Evolutionary conservation across 768 basidiomycete species (phyloP), one percentile per base, ranked within the genome.

Genomic region (Leccinum broughii): DNA sequence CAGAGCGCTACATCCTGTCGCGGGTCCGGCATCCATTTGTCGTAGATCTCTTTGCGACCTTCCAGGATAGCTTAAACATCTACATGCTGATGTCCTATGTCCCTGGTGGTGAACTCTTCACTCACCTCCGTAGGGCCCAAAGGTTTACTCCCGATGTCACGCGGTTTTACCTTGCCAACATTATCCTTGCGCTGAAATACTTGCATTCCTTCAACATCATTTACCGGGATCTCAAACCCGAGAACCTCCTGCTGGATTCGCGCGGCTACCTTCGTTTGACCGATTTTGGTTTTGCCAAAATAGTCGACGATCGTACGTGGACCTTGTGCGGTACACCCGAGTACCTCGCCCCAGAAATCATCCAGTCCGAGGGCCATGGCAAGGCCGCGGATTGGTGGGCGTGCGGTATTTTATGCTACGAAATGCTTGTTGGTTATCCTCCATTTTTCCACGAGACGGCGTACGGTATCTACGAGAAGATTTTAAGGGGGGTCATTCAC

Each of bases 311-410:
- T 73, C 90, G 95, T 73, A 98, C 97, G 6, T 98, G 92, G 88
- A 99, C 97, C 7, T 81, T 99, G 34, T 99, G 97, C 68, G 93
- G 93, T 37, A 96, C 93, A 10, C 93, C 94, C 20, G 93, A 95
- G 76, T 98, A 99, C 72, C 87, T 99, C 39, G 96, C 97, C 3
- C 97, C 97, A 20, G 97, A 99, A 76, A 97, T 99, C 59, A 97
- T 99, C 59, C 90, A 96, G 69, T 94, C 93, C 6, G 95, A 96
- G 63, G 97, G 97, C 11, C 97, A 99, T 75, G 95, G 95, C 11
- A 96, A 97, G 74, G 95, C 95, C 9, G 95, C 95, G 6, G 96
- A 99, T 72, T 99, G 95, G 95, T 99, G 97, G 97, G 96, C 97
- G 9, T 90, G 95, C 68, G 97, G 97, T 20, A 92, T 98, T 51